These are phyloP conservation scores for Clavaria fumosa DNA, from an alignment of 768 basidiomycete genomes.

Conservation along the genomic window DNA sequence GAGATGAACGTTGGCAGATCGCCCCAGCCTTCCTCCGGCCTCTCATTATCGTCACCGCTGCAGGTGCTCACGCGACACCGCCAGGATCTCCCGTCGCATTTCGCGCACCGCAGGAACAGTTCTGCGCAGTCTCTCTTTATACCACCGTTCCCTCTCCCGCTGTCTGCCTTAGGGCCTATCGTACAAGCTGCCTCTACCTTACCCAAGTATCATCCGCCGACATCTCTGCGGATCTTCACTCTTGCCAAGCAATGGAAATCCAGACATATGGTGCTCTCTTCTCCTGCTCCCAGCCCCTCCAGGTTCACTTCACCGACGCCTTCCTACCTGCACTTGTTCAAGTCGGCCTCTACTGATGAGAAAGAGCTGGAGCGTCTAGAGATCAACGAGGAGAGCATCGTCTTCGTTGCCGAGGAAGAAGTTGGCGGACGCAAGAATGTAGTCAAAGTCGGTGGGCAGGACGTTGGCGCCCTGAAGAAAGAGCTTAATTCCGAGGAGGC, in stretches of 20 bases:
- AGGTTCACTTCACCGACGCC: slow-evolving; percentile 23
- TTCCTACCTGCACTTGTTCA: slow-evolving; percentile 64
- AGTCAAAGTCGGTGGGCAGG: slow-evolving; percentile 52
- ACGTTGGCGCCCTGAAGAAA: slow-evolving; percentile 34
- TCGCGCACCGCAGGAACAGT: too few relatives aligned
- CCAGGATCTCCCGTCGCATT: too few relatives aligned
- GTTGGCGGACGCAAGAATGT: slow-evolving; percentile 34
- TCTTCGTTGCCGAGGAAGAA: slow-evolving; percentile 53
- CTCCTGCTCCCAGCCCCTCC: slow-evolving; percentile 26
- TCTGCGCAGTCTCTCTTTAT: slow-evolving; percentile 24
- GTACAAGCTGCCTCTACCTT: slow-evolving; percentile 35
- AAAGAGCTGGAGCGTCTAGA: slow-evolving; percentile 59
- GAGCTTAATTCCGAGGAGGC: slow-evolving; percentile 32
- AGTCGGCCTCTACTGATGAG: slow-evolving; percentile 39
- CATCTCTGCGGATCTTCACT: slow-evolving; percentile 56
- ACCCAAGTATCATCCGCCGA: slow-evolving; percentile 56
- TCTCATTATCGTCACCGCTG: too few relatives aligned
- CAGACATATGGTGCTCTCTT: slow-evolving; percentile 45
- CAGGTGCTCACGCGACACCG: too few relatives aligned
- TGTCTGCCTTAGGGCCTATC: slow-evolving; percentile 34
- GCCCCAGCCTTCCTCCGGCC: slow-evolving; percentile 20
- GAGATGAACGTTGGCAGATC: slow-evolving; percentile 16
- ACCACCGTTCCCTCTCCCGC: slow-evolving; percentile 51
- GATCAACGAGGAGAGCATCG: slow-evolving; percentile 63
- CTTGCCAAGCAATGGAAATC: slow-evolving; percentile 60